A percentile compares a stretch with the other conserved stretches of the same genome.
Evolutionary conservation across 2,329 filamentous ascomycete genomes (phyloP).

Genomic region (Trichophyton verrucosum): DNA sequence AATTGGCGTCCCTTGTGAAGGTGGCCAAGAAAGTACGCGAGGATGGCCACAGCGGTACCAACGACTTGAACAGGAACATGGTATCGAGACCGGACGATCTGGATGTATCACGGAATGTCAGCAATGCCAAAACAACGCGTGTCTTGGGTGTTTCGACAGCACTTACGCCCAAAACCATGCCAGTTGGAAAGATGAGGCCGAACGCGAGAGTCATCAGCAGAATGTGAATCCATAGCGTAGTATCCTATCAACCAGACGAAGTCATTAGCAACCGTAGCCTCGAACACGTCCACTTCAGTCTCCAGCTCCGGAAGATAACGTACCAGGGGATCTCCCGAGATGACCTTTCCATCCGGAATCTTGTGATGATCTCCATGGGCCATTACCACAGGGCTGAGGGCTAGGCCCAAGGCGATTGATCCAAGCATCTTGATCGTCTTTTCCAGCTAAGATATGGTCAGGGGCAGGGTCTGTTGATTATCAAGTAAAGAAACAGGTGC

Average conservation of each 20-base stretch:
- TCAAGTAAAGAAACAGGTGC: background rate
- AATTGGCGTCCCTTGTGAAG: slow-evolving; percentile 83
- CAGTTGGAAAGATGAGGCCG: slow-evolving; percentile 81
- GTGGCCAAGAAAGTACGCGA: slow-evolving; percentile 87
- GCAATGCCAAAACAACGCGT: slow-evolving; percentile 1
- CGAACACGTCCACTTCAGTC: background rate
- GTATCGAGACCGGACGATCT: slow-evolving; percentile 85
- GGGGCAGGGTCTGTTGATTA: background rate
- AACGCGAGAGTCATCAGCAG: slow-evolving; percentile 75
- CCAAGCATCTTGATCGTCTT: background rate
- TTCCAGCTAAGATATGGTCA: background rate
- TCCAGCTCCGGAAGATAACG: slow-evolving; percentile 52
- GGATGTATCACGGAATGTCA: slow-evolving; percentile 12
- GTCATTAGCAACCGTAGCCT: background rate
- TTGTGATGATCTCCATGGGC: slow-evolving; percentile 42
- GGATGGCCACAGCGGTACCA: slow-evolving; percentile 60
- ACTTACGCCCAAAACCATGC: slow-evolving; percentile 86
- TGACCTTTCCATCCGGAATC: slow-evolving; percentile 53
- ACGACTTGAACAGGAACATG: slow-evolving; percentile 79
- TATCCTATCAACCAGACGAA: slow-evolving; percentile 41
- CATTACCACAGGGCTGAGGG: background rate
- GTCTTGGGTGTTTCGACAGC: background rate
- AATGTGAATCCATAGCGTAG: slow-evolving; percentile 87
- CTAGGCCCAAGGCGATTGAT: background rate
- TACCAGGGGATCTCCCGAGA: background rate